Conservation (phyloP, 176 grass and related monocot species). For the Triticum monococcum region DNA sequence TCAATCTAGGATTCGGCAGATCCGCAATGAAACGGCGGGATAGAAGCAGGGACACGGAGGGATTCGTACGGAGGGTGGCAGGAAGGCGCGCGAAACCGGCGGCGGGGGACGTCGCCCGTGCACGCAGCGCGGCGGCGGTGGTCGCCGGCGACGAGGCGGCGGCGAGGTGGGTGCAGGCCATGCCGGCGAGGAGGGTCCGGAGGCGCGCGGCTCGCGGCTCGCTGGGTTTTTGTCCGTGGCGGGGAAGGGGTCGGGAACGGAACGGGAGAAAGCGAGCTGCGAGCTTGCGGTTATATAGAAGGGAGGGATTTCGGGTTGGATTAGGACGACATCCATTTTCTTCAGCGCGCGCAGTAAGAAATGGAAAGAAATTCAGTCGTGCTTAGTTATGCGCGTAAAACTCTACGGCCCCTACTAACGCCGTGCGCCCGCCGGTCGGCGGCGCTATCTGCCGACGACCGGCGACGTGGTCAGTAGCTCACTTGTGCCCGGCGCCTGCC, state of each 20-base stretch:
- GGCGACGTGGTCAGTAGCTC: background rate
- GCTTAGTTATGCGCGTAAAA: background rate
- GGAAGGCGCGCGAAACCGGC: conserved; percentile 23
- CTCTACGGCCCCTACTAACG: background rate
- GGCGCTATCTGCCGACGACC: too few species aligned
- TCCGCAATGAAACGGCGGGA: background rate
- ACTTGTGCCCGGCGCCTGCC: too few species aligned
- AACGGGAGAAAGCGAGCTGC: background rate
- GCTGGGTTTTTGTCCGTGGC: background rate
- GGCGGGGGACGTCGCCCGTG: background rate
- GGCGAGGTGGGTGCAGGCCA: conserved; percentile 40
- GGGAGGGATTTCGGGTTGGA: background rate
- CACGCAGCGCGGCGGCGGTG: background rate
- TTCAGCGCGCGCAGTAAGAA: background rate
- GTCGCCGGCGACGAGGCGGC: background rate
- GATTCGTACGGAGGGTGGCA: conserved; percentile 29
- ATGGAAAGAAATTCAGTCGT: background rate
- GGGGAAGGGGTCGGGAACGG: background rate
- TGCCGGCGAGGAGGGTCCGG: background rate
- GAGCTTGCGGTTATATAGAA: background rate
- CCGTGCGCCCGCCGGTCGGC: too few species aligned
- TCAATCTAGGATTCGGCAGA: background rate
- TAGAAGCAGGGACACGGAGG: background rate
- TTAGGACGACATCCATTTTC: background rate
- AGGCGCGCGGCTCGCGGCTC: background rate